Conservation (phyloP, 176 grass and related monocot genomes). For the Oropetium thomaeum region DNA sequence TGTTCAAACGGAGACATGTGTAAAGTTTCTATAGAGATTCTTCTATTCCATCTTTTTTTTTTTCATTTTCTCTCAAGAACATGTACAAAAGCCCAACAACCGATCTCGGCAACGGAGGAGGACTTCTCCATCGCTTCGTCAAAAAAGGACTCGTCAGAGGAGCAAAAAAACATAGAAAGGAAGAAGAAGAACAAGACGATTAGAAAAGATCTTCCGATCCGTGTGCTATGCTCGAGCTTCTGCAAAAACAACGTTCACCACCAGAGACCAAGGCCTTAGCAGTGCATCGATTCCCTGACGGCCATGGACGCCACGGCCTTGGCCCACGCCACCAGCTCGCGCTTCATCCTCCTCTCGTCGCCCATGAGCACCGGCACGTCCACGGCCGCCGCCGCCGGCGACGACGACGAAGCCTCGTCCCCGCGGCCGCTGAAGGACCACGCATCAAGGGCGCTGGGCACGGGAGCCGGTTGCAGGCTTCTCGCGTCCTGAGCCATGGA, state of each 20-base stretch:
- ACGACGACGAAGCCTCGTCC: background rate
- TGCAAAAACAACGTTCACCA: background rate
- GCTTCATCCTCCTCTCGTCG: conserved; percentile 64
- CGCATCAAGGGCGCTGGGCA: background rate
- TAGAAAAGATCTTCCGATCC: no score
- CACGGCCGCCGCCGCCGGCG: background rate
- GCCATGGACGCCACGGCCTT: conserved; percentile 76
- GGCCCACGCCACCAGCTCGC: conserved; percentile 68
- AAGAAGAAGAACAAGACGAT: background rate
- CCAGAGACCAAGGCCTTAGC: background rate
- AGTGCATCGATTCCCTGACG: conserved; percentile 32
- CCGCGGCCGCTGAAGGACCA: background rate
- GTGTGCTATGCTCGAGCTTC: background rate
- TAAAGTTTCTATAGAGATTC: background rate
- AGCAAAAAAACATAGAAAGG: no score
- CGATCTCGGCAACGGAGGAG: background rate
- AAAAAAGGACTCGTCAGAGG: background rate
- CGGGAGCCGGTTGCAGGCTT: background rate
- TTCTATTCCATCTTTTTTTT: background rate
- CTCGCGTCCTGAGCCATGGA: conserved; percentile 5
- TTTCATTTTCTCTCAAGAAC: background rate
- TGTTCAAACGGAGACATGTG: background rate
- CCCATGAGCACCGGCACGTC: conserved; percentile 23
- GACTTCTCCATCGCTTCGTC: background rate
- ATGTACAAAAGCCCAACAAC: conserved; percentile 13